A percentile compares a stretch with the other conserved stretches of the same genome.
Conservation (phyloP, 768 basidiomycete species). For the Tremella fuciformis region DNA sequence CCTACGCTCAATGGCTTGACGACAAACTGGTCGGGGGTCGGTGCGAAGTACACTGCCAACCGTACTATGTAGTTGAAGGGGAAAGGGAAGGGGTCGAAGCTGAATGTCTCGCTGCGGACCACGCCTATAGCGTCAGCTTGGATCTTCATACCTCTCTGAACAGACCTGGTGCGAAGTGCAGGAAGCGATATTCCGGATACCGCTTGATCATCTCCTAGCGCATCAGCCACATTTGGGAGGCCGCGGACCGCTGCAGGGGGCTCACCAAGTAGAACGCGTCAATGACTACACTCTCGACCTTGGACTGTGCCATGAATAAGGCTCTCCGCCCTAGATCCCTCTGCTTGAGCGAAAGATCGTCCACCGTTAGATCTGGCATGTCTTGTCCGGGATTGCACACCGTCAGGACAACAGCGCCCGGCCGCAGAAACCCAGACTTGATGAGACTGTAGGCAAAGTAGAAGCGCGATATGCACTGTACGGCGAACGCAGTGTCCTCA, state of each 20-base stretch:
- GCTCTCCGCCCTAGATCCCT: conserved; percentile 3
- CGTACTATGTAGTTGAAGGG: background rate
- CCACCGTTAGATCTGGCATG: conserved; percentile 14
- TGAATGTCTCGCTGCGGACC: background rate
- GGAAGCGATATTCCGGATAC: background rate
- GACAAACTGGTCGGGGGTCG: background rate
- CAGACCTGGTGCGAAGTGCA: background rate
- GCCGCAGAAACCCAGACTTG: background rate
- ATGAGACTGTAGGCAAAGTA: conserved; percentile 17
- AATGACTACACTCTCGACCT: background rate
- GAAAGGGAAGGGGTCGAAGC: background rate
- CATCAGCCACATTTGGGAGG: no score
- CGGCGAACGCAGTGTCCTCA: conserved; percentile 16
- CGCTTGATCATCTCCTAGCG: background rate
- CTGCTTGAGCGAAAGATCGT: conserved; percentile 26
- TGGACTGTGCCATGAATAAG: background rate
- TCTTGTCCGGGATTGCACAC: conserved; percentile 21
- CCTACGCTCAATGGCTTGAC: background rate
- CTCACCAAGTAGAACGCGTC: background rate
- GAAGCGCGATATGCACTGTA: conserved; percentile 31
- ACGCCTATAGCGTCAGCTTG: background rate
- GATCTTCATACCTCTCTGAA: no score
- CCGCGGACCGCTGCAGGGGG: background rate
- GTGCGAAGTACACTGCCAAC: background rate
- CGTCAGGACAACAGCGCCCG: conserved; percentile 18